Evolutionary conservation across 2,329 filamentous ascomycete species (phyloP).

Genomic region (Piedraia hortae): DNA sequence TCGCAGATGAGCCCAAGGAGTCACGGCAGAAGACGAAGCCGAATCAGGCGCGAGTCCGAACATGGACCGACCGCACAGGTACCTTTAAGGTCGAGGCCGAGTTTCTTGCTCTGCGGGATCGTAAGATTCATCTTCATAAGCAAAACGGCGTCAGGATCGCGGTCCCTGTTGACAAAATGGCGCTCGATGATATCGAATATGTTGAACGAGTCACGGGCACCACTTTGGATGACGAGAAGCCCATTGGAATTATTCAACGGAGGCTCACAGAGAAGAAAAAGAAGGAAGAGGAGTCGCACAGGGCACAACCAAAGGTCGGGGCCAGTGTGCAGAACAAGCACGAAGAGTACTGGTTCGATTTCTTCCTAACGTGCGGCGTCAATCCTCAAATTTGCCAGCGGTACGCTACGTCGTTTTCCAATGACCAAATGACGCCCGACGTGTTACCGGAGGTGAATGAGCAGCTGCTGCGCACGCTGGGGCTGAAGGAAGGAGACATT

Average conservation of each 20-base stretch:
- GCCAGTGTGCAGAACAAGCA: constrained; percentile 36
- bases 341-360: constrained; percentile 96
- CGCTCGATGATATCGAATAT: constrained; percentile 76
- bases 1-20: constrained; percentile 20
- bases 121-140: constrained; percentile 95
- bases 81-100: constrained; percentile 95
- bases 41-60: constrained; percentile 55
- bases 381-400: constrained; percentile 80
- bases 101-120: constrained; percentile 78
- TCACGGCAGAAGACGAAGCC: constrained; percentile 39
- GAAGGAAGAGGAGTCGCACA: constrained; percentile 14
- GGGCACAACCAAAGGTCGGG: constrained; percentile 18
- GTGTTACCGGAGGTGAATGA: constrained; percentile 73
- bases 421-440: constrained; percentile 89
- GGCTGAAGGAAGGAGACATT: constrained; percentile 89
- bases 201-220: constrained; percentile 70
- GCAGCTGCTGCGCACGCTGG: constrained; percentile 55
- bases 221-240: constrained; percentile 77
- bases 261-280: constrained; percentile 23
- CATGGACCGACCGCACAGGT: constrained; percentile 84
- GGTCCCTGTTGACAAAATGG: constrained; percentile 88
- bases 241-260: constrained; percentile 51
- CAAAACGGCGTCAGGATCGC: constrained; percentile 96
- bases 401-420: constrained; percentile 67
- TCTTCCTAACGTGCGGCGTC: constrained; percentile 81